Conservation (phyloP, 129 eudicot genomes). For the Kitagawia praeruptora region DNA sequence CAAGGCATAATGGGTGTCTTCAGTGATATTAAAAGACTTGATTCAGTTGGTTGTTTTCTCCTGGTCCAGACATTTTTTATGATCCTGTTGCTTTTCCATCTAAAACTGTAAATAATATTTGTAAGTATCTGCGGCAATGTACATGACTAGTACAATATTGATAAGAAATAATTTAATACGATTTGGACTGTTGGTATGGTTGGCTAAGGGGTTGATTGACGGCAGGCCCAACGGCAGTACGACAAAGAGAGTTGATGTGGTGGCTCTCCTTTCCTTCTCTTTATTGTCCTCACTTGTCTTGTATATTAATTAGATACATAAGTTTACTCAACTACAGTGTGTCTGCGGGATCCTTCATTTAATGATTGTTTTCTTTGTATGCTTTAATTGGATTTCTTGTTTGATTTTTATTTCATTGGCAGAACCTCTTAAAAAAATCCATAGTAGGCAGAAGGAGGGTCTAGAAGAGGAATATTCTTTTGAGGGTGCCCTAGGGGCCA, state of each 20-base stretch:
- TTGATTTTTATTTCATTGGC: constrained; percentile 18
- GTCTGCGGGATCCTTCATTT: neutral
- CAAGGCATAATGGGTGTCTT: neutral
- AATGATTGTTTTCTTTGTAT: neutral
- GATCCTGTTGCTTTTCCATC: neutral
- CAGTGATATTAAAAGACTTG: neutral
- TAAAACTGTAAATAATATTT: neutral
- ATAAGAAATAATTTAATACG: neutral
- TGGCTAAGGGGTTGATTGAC: too few species aligned
- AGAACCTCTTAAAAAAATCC: constrained; percentile 55
- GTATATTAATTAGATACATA: neutral
- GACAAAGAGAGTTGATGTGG: too few species aligned
- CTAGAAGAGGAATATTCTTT: constrained; percentile 44
- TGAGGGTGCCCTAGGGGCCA: constrained; percentile 55
- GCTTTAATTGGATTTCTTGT: constrained; percentile 11
- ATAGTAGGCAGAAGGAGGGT: constrained; percentile 38
- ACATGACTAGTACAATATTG: neutral
- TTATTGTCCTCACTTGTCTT: neutral
- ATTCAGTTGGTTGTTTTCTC: neutral
- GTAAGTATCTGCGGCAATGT: neutral
- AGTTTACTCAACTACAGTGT: constrained; percentile 5
- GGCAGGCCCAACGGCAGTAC: too few species aligned
- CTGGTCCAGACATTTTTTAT: neutral
- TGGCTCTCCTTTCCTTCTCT: too few species aligned
- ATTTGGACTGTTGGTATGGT: too few species aligned